Evolutionary conservation across 1,284 basidiomycete species (phyloP), one percentile per base, ranked within the genome.

Genomic region (Cerioporus squamosus): DNA sequence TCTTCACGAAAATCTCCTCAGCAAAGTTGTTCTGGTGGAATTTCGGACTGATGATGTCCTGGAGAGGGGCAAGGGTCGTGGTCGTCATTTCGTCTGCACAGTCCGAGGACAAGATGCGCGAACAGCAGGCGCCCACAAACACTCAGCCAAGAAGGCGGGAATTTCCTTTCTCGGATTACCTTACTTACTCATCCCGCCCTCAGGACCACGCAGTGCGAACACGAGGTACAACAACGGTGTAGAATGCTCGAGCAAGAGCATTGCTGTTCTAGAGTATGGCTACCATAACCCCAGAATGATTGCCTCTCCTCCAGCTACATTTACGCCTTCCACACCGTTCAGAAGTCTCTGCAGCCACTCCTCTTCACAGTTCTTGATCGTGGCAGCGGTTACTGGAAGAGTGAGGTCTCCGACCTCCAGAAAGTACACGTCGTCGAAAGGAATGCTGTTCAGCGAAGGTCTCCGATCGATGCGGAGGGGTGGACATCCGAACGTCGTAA

Each of bases 1-100:
- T 79, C 75, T 98, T 98, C 67, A 97, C 82, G 72, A 87, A 94
- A 7, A 78, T 70, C 74, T 99, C 97, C 60, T 94, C 88, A 53
- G 83, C 79, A 62, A 98, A 91, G 71, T 93, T 94, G 69, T 94
- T 91, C 72, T 98, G 96, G 72, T 96, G 93, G 70, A 97, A 97
- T 70, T 97, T 94, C 5, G 94, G 93, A 62, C 88, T 78, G 47
- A 97, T 81, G 61, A 94, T 81, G 75, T 96, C 94, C 68, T 81
- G 81, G 61, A 93, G 79, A 26, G 79, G 67, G 51, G 47, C 43
- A 57, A 91, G 81, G 49, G 86, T 82, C 10, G 61, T 57, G 47
- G 52, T 62, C 40, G 62, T 55, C 59, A 66, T 62, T 62, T 31
- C 47, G 55, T 44, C 39, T 51, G 51, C 57, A 57, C 48, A 23